A percentile compares a stretch with the other conserved stretches of the same genome.
These are phyloP conservation scores for Wilcoxina mikolae DNA, from an alignment of 495 filamentous ascomycete species.

Conservation along the genomic window DNA sequence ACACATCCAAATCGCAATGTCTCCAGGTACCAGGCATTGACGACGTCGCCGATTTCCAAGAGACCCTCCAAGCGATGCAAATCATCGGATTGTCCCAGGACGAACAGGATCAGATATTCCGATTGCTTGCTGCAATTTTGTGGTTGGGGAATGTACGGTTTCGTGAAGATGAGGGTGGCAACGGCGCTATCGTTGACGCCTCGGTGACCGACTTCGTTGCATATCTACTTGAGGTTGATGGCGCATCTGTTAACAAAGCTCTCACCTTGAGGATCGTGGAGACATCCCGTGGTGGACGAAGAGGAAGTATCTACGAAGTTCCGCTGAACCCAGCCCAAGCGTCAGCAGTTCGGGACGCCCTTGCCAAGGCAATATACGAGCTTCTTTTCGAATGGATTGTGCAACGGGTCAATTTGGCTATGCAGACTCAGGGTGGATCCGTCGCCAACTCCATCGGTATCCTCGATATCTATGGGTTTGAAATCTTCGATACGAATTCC, in stretches of 20 bases:
- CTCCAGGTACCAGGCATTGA: constrained; percentile 87
- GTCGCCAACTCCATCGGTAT: constrained; percentile 83
- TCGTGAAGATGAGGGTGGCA: constrained; percentile 71
- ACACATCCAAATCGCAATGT: constrained; percentile 88
- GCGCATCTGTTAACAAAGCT: constrained; percentile 66
- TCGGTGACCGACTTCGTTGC: constrained; percentile 88
- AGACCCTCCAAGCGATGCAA: constrained; percentile 88
- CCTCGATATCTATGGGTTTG: constrained; percentile 98
- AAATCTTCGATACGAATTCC: constrained; percentile 98
- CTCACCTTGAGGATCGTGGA: constrained; percentile 82
- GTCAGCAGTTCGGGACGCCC: constrained; percentile 78
- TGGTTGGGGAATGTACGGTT: constrained; percentile 95
- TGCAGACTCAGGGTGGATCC: constrained; percentile 55
- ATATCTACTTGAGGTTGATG: constrained; percentile 80
- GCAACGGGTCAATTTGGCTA: constrained; percentile 72
- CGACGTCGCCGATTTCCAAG: constrained; percentile 75
- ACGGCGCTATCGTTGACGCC: constrained; percentile 69
- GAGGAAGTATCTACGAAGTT: constrained; percentile 76
- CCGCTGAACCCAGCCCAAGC: constrained; percentile 85
- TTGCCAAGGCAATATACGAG: constrained; percentile 90
- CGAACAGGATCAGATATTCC: constrained; percentile 95
- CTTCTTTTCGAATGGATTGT: constrained; percentile 99
- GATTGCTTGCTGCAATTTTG: constrained; percentile 80
- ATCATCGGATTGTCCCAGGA: constrained; percentile 75
- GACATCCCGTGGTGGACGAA: constrained; percentile 66